Evolutionary conservation across 352 stramenopile species (phyloP), one percentile per base, ranked within the genome.

Genomic region (Poterioochromonas sp.): DNA sequence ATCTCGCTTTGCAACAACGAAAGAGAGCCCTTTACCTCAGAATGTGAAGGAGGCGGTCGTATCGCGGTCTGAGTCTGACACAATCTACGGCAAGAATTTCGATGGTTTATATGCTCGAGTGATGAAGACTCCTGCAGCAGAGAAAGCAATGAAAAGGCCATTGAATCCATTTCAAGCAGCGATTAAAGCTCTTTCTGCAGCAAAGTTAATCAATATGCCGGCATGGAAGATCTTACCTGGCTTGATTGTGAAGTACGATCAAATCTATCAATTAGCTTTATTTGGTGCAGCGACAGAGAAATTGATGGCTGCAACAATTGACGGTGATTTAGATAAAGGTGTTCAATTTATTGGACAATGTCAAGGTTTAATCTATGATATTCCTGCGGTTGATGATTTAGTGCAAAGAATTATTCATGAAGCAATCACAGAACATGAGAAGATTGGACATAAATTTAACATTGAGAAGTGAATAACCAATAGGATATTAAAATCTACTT

Each of bases 261-360:
- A 90, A 81, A 88, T 90, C 81, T 90, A 86, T 80, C 79, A 81
- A 1, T 76, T 90, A 29, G 83, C 84, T 47, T 85, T 88, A 79
- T 89, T 90, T 82, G 86, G 86, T n/a, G 85, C 86, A 22, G 86
- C 86, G 1, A 90, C 86, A 1, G 76, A 88, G 40, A 82, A 79
- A 5, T 81, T 90, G n/a, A 80, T 83, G 80, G 82, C 80, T 58
- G 86, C 86, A 0, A 89, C 85, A 0, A 83, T 89, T 29, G 79
- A 88, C 79, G 86, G 86, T 26, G 81, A 88, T 69, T 65, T 87
- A 20, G 73, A 86, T 15, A 79, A 82, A n/a, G 86, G 86, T 29
- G 86, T 90, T 69, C 86, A 90, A 79, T 90, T 90, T 80, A 83
- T 89, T 68, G 86, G 86, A 20, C 86, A 90, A 73, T 83, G 77